Conservation (phyloP, 2,329 filamentous ascomycete genomes). For the Cladorrhinum sp. region DNA sequence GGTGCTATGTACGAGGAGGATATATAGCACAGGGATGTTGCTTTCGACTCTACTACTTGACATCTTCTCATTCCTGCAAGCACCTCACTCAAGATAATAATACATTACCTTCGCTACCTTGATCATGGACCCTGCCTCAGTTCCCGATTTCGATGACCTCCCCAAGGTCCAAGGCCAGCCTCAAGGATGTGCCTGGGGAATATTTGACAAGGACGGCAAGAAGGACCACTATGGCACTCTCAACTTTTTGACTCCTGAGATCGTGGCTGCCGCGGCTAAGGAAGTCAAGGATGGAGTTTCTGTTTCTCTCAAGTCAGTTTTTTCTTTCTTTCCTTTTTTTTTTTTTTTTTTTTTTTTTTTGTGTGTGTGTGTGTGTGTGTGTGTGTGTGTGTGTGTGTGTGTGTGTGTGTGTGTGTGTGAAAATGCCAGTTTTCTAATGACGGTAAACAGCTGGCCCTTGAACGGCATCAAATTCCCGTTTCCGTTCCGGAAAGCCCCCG, state of each 20-base stretch:
- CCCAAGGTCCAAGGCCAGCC: constrained; percentile 43
- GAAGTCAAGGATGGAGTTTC: constrained; percentile 49
- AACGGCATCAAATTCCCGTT: constrained; percentile 39
- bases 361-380: too few relatives aligned
- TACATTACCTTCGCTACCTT: too few relatives aligned
- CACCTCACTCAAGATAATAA: too few relatives aligned
- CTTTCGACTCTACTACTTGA: too few relatives aligned
- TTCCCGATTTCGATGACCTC: constrained; percentile 45
- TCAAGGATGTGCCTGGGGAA: constrained; percentile 50
- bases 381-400: too few relatives aligned
- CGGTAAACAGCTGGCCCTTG: constrained; percentile 39
- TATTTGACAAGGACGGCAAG: constrained; percentile 49
- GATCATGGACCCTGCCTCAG: constrained; percentile 19
- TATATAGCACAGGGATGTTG: too few relatives aligned
- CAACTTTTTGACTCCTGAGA: constrained; percentile 49
- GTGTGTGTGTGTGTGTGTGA: too few relatives aligned
- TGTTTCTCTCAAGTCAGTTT: constrained; percentile 50
- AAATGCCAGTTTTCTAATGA: too few relatives aligned
- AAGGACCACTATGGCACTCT: constrained; percentile 51
- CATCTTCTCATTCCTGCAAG: too few relatives aligned
- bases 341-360: too few relatives aligned
- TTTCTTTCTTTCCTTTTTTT: background rate
- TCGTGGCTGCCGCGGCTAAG: constrained; percentile 39
- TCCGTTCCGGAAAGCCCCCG: constrained; percentile 34
- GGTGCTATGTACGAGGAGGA: too few relatives aligned